Percentiles rank a stretch among this genome's conserved stretches.
phyloP scores from a whole-genome alignment of 2,329 filamentous ascomycete species.

The Fusarium tupiense region DNA sequence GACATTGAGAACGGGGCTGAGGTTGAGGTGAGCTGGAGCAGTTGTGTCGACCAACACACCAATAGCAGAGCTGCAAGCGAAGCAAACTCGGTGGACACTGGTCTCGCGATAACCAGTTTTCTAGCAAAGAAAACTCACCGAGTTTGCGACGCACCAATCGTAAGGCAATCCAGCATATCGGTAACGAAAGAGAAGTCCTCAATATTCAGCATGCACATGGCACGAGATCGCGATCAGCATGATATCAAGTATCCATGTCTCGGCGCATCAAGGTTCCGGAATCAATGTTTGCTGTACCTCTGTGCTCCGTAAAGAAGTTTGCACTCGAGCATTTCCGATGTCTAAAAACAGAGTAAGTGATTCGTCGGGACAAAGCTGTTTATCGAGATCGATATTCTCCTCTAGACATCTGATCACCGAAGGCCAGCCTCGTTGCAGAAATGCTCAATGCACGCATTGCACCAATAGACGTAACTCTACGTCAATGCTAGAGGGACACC shows the following conservation, averaged over 20 bases:
- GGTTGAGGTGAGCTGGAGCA: neutral
- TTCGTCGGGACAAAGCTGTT: neutral
- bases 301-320: neutral
- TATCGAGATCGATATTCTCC: neutral
- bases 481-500: slow-evolving; percentile 14
- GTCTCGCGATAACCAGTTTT: slow-evolving; percentile 11
- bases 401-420: neutral
- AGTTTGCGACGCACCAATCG: slow-evolving; percentile 2
- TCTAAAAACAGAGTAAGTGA: neutral
- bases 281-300: neutral
- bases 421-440: neutral
- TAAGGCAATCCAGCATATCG: neutral
- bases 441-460: neutral
- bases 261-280: neutral
- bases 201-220: neutral
- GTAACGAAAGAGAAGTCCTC: slow-evolving; percentile 21
- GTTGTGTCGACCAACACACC: slow-evolving; percentile 23
- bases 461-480: slow-evolving; percentile 25
- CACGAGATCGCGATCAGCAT: slow-evolving; percentile 13
- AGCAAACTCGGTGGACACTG: slow-evolving; percentile 21
- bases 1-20: neutral
- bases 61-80: neutral
- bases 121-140: neutral
- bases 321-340: neutral
- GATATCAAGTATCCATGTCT: neutral